A percentile compares a stretch with the other conserved stretches of the same genome.
These are phyloP conservation scores for Pseudopithomyces chartarum DNA, from an alignment of 2,329 filamentous ascomycete species.

Conservation along the genomic window DNA sequence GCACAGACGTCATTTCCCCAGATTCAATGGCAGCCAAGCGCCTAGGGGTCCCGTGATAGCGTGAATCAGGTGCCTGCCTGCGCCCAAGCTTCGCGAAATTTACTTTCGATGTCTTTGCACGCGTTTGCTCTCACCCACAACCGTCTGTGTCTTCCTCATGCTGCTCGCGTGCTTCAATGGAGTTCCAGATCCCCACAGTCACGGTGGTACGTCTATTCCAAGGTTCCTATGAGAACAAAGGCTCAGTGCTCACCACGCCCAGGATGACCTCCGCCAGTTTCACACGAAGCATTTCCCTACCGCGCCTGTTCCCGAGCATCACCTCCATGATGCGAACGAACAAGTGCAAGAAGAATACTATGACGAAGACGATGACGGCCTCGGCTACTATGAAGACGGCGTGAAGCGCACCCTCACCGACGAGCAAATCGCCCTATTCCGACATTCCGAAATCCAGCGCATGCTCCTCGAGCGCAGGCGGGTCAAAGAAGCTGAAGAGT, in stretches of 20 bases:
- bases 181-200: slow-evolving; percentile 34
- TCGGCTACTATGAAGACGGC: slow-evolving; percentile 87
- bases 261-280: slow-evolving; percentile 52
- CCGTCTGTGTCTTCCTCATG: slow-evolving; percentile 21
- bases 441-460: slow-evolving; percentile 82
- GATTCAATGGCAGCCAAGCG: slow-evolving; percentile 27
- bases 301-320: slow-evolving; percentile 39
- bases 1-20: slow-evolving; percentile 40
- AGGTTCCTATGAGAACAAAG: background rate
- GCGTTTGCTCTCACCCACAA: slow-evolving; percentile 15
- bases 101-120: slow-evolving; percentile 16
- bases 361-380: slow-evolving; percentile 62
- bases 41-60: slow-evolving; percentile 29
- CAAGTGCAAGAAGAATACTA: slow-evolving; percentile 37
- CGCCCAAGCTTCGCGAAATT: slow-evolving; percentile 10
- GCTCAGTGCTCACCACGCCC: slow-evolving; percentile 11
- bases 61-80: slow-evolving; percentile 31
- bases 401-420: slow-evolving; percentile 88
- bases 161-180: slow-evolving; percentile 19
- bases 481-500: slow-evolving; percentile 26
- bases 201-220: slow-evolving; percentile 32
- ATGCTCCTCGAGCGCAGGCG: slow-evolving; percentile 55
- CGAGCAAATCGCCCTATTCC: slow-evolving; percentile 87
- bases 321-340: slow-evolving; percentile 37
- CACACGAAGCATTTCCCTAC: slow-evolving; percentile 51